Conservation (phyloP, 441 rosid species). For the Pelargonium citronellum region DNA sequence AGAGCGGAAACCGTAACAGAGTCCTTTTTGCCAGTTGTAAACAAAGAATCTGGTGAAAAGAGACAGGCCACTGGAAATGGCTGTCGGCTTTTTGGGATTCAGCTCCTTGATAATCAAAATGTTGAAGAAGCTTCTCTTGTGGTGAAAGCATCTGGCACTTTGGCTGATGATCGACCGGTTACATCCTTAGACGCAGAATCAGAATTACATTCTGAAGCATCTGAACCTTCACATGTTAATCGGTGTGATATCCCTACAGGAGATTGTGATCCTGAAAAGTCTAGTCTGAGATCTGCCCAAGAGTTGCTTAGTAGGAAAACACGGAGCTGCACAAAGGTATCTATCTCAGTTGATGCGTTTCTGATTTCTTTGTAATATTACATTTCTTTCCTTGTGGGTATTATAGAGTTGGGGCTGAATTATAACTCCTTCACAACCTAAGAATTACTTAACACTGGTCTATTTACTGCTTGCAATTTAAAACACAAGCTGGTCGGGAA, state of each 20-base stretch:
- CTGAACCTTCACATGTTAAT: constrained; percentile 33
- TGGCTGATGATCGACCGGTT: constrained; percentile 42
- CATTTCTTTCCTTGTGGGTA: neutral
- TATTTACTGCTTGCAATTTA: neutral
- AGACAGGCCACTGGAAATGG: constrained; percentile 61
- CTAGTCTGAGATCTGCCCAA: constrained; percentile 68
- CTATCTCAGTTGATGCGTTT: neutral
- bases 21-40: constrained; percentile 50
- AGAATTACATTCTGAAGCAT: constrained; percentile 63
- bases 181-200: constrained; percentile 60
- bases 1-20: constrained; percentile 48
- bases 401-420: neutral
- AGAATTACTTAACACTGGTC: neutral
- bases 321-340: constrained; percentile 94
- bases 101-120: constrained; percentile 64
- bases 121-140: constrained; percentile 48
- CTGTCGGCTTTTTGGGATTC: constrained; percentile 84
- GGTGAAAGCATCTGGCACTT: constrained; percentile 36
- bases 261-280: constrained; percentile 80
- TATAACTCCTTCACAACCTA: neutral
- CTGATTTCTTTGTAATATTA: neutral
- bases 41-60: constrained; percentile 57
- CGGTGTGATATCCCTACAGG: constrained; percentile 50
- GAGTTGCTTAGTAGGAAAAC: constrained; percentile 81
- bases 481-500: too few species aligned